A percentile compares a stretch with the other conserved stretches of the same genome.
These are phyloP conservation scores for Moringa oleifera DNA, from an alignment of 345 rosid genomes.

Conservation along the genomic window DNA sequence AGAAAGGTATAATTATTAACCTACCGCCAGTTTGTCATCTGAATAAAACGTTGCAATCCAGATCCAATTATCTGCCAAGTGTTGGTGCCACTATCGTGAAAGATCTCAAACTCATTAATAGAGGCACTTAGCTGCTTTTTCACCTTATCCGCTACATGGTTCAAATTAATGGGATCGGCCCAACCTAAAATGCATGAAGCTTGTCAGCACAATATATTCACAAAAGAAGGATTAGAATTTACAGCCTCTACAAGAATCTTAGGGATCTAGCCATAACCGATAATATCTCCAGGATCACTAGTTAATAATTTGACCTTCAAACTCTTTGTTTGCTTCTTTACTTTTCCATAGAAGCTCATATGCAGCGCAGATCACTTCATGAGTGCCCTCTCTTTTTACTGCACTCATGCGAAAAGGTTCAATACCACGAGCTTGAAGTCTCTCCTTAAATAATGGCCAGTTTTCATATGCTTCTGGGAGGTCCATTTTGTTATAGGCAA, in stretches of 20 bases:
- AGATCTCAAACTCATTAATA: slow-evolving; percentile 75
- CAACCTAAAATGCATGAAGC: slow-evolving; percentile 24
- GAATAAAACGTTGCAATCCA: slow-evolving; percentile 85
- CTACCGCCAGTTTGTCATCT: slow-evolving; percentile 97
- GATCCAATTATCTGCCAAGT: slow-evolving; percentile 81
- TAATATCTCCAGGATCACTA: neutral
- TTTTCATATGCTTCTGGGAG: slow-evolving; percentile 78
- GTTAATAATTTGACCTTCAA: slow-evolving; percentile 39
- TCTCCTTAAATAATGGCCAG: slow-evolving; percentile 65
- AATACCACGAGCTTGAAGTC: slow-evolving; percentile 57
- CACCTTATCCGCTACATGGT: slow-evolving; percentile 78
- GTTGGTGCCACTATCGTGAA: slow-evolving; percentile 45
- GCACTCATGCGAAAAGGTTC: slow-evolving; percentile 85
- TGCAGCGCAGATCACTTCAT: slow-evolving; percentile 62
- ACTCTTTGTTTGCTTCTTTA: slow-evolving; percentile 42
- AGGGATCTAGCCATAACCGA: slow-evolving; percentile 5
- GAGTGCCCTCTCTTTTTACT: slow-evolving; percentile 67
- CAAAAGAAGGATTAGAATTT: neutral
- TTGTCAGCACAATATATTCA: slow-evolving; percentile 6
- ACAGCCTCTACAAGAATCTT: neutral
- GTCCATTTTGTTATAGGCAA: slow-evolving; percentile 92
- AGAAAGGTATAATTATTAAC: slow-evolving; percentile 1
- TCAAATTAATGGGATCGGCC: slow-evolving; percentile 38
- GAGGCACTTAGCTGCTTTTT: slow-evolving; percentile 57
- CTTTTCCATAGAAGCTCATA: slow-evolving; percentile 52